Percentiles rank a stretch among this genome's conserved stretches.
phyloP scores from a whole-genome alignment of 2,329 filamentous ascomycete genomes.

The Nemania sp. region DNA sequence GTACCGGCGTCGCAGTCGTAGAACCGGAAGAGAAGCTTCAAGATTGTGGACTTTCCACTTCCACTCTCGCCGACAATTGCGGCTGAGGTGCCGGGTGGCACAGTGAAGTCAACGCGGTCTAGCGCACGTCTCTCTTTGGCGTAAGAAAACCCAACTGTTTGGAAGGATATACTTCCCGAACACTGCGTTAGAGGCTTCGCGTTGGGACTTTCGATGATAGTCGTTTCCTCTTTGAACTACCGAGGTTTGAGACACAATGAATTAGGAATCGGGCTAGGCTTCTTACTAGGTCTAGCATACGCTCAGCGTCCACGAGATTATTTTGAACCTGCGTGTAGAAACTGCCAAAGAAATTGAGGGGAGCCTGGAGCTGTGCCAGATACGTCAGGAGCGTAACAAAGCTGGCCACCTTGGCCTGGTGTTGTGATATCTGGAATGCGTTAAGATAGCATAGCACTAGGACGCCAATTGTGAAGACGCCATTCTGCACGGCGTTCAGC shows the following conservation, averaged over 20 bases:
- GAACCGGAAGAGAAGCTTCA: not conserved
- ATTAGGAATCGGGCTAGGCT: not conserved
- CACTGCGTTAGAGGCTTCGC: not conserved
- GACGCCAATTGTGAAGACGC: slow-evolving; percentile 77
- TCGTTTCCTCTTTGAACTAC: not conserved
- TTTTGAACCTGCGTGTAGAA: slow-evolving; percentile 63
- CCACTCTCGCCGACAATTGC: slow-evolving; percentile 8
- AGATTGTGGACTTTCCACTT: slow-evolving; percentile 1
- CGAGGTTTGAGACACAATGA: not conserved
- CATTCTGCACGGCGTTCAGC: slow-evolving; percentile 78
- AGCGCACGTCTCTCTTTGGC: not conserved
- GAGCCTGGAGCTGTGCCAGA: slow-evolving; percentile 78
- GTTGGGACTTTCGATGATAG: not conserved
- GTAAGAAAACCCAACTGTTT: not conserved
- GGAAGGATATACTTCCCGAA: not conserved
- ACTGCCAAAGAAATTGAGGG: slow-evolving; percentile 85
- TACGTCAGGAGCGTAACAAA: slow-evolving; percentile 76
- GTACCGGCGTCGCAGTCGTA: not conserved
- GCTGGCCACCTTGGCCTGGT: slow-evolving; percentile 65
- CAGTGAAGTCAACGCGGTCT: not conserved
- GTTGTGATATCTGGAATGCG: slow-evolving; percentile 73
- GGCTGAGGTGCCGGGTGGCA: not conserved
- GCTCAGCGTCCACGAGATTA: slow-evolving; percentile 1
- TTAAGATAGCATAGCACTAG: slow-evolving; percentile 72
- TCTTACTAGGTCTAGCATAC: slow-evolving; percentile 4